A percentile compares a stretch with the other conserved stretches of the same genome.
Conservation (phyloP, 2,329 filamentous ascomycete species). For the Nakataea oryzae region DNA sequence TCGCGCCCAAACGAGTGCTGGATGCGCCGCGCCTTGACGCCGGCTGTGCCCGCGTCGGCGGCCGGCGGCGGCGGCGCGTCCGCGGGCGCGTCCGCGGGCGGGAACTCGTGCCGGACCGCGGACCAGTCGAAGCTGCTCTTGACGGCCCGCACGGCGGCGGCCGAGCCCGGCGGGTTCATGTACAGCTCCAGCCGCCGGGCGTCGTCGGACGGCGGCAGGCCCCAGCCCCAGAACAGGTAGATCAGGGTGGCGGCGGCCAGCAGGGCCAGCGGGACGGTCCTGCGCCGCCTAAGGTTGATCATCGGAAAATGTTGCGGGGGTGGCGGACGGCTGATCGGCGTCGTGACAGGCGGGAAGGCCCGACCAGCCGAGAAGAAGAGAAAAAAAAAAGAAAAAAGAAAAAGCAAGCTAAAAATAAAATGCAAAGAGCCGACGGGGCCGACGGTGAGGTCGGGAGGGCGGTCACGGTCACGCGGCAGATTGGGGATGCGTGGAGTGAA, state of each 20-base stretch:
- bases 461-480: not conserved
- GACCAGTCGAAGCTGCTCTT: slow-evolving; percentile 1
- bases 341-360: too few relatives aligned
- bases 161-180: not conserved
- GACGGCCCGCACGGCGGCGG: not conserved
- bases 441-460: too few relatives aligned
- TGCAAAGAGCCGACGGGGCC: not conserved
- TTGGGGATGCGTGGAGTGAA: not conserved
- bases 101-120: not conserved
- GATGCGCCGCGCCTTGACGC: not conserved
- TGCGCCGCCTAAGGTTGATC: not conserved
- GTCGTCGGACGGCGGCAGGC: not conserved
- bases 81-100: not conserved
- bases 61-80: too few relatives aligned
- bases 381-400: not conserved
- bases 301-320: not conserved
- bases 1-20: slow-evolving; percentile 32
- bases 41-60: not conserved
- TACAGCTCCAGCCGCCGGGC: not conserved
- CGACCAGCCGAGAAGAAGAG: too few relatives aligned
- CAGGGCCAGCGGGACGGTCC: not conserved
- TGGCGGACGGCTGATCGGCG: too few relatives aligned
- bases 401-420: too few relatives aligned
- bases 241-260: not conserved
- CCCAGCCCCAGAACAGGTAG: not conserved